Conservation (phyloP, 1,284 basidiomycete genomes). For the Heterobasidion irregulare region DNA sequence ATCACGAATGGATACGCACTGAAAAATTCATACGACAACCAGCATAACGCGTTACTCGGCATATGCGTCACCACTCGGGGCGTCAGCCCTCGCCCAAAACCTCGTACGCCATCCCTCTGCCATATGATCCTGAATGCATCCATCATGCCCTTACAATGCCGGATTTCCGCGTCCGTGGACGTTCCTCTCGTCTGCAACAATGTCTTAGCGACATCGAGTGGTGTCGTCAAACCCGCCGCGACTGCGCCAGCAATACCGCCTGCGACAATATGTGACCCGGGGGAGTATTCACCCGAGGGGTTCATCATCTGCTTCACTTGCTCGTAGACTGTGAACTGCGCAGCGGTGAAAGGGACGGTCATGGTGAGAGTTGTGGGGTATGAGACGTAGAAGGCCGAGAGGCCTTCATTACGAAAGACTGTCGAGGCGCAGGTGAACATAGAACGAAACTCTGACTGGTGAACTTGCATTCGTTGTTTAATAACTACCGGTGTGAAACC, state of each 20-base stretch:
- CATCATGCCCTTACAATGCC: conserved; percentile 77
- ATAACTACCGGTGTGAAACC: conserved; percentile 56
- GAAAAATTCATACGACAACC: conserved; percentile 96
- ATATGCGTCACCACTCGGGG: conserved; percentile 94
- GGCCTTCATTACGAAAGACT: conserved; percentile 82
- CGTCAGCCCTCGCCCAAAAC: conserved; percentile 83
- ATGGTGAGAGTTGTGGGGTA: conserved; percentile 98
- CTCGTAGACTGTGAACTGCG: conserved; percentile 97
- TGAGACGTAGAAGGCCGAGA: conserved; percentile 94
- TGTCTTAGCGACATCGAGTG: conserved; percentile 98
- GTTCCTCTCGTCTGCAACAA: conserved; percentile 91
- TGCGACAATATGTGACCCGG: conserved; percentile 82
- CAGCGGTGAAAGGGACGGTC: conserved; percentile 96
- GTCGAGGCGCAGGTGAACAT: conserved; percentile 77
- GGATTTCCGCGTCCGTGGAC: conserved; percentile 75
- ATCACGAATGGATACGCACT: conserved; percentile 48
- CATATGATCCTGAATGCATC: conserved; percentile 91
- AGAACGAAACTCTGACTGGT: conserved; percentile 84
- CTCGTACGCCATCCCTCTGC: conserved; percentile 76
- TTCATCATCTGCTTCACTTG: conserved; percentile 87
- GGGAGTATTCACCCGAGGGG: conserved; percentile 83
- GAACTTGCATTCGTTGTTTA: conserved; percentile 99
- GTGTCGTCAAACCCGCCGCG: conserved; percentile 93
- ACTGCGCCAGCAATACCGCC: conserved; percentile 92
- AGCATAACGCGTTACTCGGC: conserved; percentile 96